A percentile compares a stretch with the other conserved stretches of the same genome.
Conservation (phyloP, 75 land plant genomes). For the Picea glauca region DNA sequence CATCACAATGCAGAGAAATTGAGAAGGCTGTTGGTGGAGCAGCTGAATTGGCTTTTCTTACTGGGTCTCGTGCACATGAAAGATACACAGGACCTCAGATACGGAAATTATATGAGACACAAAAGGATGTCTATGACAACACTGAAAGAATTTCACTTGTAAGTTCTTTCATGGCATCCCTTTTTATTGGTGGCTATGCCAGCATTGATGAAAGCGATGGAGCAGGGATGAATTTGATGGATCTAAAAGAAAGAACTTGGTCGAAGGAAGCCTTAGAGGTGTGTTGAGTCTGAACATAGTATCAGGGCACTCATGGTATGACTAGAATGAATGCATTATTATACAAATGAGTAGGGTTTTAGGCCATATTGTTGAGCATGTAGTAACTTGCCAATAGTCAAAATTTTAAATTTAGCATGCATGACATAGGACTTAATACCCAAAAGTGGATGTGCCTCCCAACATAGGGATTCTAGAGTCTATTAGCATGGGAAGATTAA, state of each 20-base stretch:
- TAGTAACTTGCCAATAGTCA: neutral
- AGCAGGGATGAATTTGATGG: conserved; percentile 99
- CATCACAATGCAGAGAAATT: conserved; percentile 78
- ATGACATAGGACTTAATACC: too few species aligned
- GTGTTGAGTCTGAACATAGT: conserved; percentile 1
- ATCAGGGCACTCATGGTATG: neutral
- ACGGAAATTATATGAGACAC: conserved; percentile 62
- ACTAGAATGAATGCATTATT: neutral
- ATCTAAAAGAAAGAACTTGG: conserved; percentile 70
- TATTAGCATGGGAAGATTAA: neutral
- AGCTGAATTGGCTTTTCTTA: conserved; percentile 50
- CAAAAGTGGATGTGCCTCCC: too few species aligned
- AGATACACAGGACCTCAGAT: conserved; percentile 97
- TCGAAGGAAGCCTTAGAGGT: conserved; percentile 72
- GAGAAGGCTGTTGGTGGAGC: conserved; percentile 91
- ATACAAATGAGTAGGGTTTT: neutral
- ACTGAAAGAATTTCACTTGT: conserved; percentile 96
- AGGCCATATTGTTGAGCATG: neutral
- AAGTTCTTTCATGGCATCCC: conserved; percentile 96
- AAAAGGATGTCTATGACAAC: conserved; percentile 50
- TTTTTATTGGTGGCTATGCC: conserved; percentile 85
- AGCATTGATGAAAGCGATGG: conserved; percentile 92
- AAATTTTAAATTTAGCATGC: neutral
- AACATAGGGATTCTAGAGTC: neutral
- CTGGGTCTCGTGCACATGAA: conserved; percentile 92